Evolutionary conservation across 768 basidiomycete species (phyloP), one percentile per base, ranked within the genome.

Genomic region (Phaeotremella skinneri): DNA sequence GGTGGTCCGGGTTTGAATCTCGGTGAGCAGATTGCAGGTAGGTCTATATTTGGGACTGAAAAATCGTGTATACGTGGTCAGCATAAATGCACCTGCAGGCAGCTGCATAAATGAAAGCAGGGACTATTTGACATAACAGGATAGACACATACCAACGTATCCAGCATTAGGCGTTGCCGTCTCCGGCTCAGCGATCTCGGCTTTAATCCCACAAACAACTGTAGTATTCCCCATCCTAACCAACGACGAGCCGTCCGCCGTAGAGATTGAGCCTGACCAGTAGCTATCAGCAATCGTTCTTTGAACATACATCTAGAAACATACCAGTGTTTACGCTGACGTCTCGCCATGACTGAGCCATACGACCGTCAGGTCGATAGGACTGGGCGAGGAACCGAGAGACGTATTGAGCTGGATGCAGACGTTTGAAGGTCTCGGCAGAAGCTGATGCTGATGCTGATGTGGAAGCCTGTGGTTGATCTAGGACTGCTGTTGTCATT

Each of bases 1-100:
- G 96, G 96, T 1, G 96, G 93, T 2, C 96, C 96, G 32, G 94
- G 89, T 68, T 92, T 93, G 81, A 96, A 98, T 67, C 84, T 85
- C 0, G 94, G 87, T 6, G 91, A 92, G 72, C 91, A 97, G 56
- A 98, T 82, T 0, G 94, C 88, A 1, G 93, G 88, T 1, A 99
- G 82, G 75, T 99, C 94, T 63, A 98, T 79, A 70, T 98, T 98
- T 1, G 96, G 94, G 0, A 98, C 94, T 92, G 17, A 7, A 7
- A 6, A 21, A 16, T 0, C 6, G 43, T 25, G 58, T 61, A 31
- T 29, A 37, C 3, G 20, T 20, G 2, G 4, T 49, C 14, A 0
- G 2, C 39, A 48, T 1, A 21, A 21, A 48, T 31, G 16, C 34
- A 30, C 47, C 1, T 11, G 49, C 11, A 6, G 14, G 32, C 48